Evolutionary conservation across 2,329 filamentous ascomycete species (phyloP).

Genomic region (Dothideomycetes sp.): DNA sequence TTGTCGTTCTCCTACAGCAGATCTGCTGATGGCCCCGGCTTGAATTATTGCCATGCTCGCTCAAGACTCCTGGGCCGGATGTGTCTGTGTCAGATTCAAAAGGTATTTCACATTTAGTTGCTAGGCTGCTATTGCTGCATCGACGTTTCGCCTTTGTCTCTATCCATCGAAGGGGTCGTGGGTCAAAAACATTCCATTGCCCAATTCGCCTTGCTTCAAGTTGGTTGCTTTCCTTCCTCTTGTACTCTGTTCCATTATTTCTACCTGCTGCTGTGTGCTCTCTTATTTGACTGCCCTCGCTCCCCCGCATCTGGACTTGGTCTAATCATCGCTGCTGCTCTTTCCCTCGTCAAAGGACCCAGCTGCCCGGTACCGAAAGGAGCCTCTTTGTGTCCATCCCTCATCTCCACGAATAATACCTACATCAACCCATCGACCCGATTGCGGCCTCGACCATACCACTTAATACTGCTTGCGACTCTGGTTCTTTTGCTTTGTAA

Average conservation of each 20-base stretch:
- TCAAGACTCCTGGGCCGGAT: conserved; percentile 12
- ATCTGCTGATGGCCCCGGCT: conserved; percentile 10
- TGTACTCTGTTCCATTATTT: conserved; percentile 1
- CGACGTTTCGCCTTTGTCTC: conserved; percentile 10
- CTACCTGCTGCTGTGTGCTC: conserved; percentile 2
- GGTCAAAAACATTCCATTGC: conserved; percentile 13
- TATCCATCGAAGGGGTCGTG: conserved; percentile 11
- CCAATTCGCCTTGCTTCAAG: conserved; percentile 12
- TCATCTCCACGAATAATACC: conserved; percentile 5
- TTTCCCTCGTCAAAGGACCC: conserved; percentile 11
- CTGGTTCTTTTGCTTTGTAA: neutral
- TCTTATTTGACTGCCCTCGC: neutral
- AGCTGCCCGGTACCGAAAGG: conserved; percentile 3
- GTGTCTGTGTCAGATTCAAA: conserved; percentile 13
- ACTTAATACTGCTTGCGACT: neutral
- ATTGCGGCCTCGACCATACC: neutral
- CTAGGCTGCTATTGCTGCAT: conserved; percentile 13
- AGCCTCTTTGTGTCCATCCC: neutral
- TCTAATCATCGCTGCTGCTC: too few species aligned
- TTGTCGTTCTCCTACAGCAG: conserved; percentile 9
- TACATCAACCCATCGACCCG: conserved; percentile 2
- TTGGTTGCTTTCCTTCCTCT: conserved; percentile 5
- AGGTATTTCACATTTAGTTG: conserved; percentile 12
- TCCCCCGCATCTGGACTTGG: too few species aligned
- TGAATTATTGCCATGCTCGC: conserved; percentile 14